Evolutionary conservation across 139 green algal species (phyloP).

Genomic region (Trebouxia sp.): DNA sequence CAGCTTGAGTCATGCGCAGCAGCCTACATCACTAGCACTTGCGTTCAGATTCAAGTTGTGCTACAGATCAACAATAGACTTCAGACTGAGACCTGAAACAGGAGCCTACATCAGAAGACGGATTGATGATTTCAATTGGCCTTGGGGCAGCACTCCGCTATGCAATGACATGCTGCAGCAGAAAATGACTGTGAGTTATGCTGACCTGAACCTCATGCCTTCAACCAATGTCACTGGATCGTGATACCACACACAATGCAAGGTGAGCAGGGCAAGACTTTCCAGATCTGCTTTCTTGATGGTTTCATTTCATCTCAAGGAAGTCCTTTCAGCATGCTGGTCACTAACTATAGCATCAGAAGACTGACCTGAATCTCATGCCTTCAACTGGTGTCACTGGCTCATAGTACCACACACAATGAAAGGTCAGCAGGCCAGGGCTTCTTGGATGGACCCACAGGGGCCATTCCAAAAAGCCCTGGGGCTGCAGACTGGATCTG

Average conservation of each 20-base stretch:
- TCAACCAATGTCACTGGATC: conserved; percentile 44
- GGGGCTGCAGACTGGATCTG: conserved; percentile 37
- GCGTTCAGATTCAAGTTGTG: background rate
- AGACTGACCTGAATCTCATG: conserved; percentile 29
- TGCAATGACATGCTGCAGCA: background rate
- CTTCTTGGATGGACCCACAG: conserved; percentile 60
- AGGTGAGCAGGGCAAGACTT: conserved; percentile 35
- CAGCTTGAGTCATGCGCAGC: conserved; percentile 51
- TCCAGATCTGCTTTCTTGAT: background rate
- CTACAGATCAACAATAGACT: background rate
- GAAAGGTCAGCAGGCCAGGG: conserved; percentile 42
- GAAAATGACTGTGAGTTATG: background rate
- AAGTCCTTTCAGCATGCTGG: background rate
- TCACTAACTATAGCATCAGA: background rate
- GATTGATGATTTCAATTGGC: background rate
- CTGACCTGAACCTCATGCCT: conserved; percentile 30
- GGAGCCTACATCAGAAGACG: background rate
- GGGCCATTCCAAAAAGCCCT: conserved; percentile 43
- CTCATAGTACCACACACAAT: conserved; percentile 59
- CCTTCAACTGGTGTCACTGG: conserved; percentile 35
- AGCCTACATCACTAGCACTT: conserved; percentile 10
- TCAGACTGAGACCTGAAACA: background rate
- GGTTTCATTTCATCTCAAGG: background rate
- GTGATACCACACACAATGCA: conserved; percentile 56
- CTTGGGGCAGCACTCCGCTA: background rate